These are phyloP conservation scores for Tilletia indica DNA, from an alignment of 1,284 basidiomycete species.

Conservation along the genomic window DNA sequence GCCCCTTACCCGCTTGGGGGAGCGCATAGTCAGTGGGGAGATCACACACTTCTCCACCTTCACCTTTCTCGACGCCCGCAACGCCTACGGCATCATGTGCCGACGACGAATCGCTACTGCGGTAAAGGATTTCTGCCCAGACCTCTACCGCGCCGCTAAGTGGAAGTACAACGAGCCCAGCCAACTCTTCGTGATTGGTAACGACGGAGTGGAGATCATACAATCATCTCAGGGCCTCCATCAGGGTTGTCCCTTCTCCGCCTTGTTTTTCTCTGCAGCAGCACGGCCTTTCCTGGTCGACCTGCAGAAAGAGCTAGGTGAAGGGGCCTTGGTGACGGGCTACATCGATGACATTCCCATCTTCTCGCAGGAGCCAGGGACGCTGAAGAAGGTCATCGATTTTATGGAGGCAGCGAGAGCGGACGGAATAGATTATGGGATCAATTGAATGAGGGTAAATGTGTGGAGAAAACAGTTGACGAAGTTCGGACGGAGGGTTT, in stretches of 20 bases:
- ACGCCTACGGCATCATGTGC: not conserved
- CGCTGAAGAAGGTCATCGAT: not conserved
- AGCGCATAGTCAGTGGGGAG: not conserved
- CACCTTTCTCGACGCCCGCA: not conserved
- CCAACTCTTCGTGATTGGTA: not conserved
- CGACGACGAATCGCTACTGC: not conserved
- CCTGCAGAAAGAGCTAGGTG: not conserved
- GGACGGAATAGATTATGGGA: not conserved
- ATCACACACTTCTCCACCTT: not conserved
- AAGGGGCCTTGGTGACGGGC: not conserved
- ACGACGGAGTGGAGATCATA: not conserved
- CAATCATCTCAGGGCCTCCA: not conserved
- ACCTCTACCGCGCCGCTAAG: not conserved
- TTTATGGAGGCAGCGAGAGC: not conserved
- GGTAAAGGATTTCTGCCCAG: not conserved
- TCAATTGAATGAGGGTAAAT: not conserved
- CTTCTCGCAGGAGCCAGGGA: not conserved
- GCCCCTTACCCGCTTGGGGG: not conserved
- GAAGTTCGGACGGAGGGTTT: not conserved
- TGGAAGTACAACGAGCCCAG: not conserved
- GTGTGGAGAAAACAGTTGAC: not conserved
- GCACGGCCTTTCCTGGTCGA: not conserved
- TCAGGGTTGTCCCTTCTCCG: not conserved
- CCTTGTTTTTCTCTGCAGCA: conserved; percentile 2
- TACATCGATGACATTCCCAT: not conserved